Conservation (phyloP, 106 monocot species). For the Dioscorea alata region DNA sequence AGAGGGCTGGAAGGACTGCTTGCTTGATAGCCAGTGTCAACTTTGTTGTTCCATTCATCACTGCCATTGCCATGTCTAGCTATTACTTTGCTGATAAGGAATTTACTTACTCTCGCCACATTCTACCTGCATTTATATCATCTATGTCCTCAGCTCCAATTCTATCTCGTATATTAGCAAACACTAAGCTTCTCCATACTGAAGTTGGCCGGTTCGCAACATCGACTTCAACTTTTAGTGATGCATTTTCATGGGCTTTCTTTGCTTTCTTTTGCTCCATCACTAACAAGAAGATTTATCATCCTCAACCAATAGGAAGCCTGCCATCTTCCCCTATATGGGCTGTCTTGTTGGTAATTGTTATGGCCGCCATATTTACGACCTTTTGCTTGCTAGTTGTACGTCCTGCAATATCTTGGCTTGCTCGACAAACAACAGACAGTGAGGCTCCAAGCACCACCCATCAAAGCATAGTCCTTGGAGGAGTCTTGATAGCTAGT, state of each 20-base stretch:
- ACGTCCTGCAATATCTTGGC: conserved; percentile 30
- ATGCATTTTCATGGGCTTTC: conserved; percentile 28
- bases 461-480: conserved; percentile 21
- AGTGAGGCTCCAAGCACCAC: conserved; percentile 29
- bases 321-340: neutral
- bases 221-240: conserved; percentile 25
- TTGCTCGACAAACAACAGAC: conserved; percentile 26
- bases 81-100: too few species aligned
- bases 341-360: neutral
- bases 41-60: too few species aligned
- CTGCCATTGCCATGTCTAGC: too few species aligned
- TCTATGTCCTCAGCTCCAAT: conserved; percentile 35
- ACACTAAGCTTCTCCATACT: conserved; percentile 34
- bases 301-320: neutral
- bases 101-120: neutral
- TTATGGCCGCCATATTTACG: conserved; percentile 16
- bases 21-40: too few species aligned
- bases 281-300: neutral
- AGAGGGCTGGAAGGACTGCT: too few species aligned
- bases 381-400: conserved; percentile 26
- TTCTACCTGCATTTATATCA: conserved; percentile 11
- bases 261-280: conserved; percentile 22
- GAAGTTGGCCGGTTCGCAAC: conserved; percentile 31
- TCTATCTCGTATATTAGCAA: conserved; percentile 24
- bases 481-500: conserved; percentile 30